Conservation (phyloP, 2,329 filamentous ascomycete genomes). For the Aspergillus proliferans region DNA sequence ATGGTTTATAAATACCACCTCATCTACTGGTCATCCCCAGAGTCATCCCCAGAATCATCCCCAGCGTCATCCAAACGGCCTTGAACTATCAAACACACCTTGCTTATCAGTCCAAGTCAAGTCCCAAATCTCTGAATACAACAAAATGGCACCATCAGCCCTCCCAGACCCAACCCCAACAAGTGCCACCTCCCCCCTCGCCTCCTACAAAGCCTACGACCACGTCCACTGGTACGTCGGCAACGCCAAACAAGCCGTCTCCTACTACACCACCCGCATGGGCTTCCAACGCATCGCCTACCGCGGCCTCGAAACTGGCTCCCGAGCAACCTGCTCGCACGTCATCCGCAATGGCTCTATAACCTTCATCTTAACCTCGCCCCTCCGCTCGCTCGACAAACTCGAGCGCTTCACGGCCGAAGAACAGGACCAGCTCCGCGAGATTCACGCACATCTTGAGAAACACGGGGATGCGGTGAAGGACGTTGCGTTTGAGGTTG, state of each 20-base stretch:
- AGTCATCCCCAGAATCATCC: no score
- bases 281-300: slow-evolving; percentile 81
- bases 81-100: no score
- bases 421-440: slow-evolving; percentile 60
- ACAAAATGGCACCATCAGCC: slow-evolving; percentile 26
- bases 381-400: slow-evolving; percentile 57
- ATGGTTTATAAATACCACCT: no score
- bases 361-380: slow-evolving; percentile 39
- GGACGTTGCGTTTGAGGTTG: slow-evolving; percentile 91
- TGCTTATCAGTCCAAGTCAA: neutral
- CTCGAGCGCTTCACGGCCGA: slow-evolving; percentile 48
- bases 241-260: slow-evolving; percentile 90
- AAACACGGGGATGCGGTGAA: slow-evolving; percentile 90
- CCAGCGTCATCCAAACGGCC: no score
- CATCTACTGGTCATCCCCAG: no score
- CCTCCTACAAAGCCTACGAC: slow-evolving; percentile 70
- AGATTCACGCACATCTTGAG: slow-evolving; percentile 78
- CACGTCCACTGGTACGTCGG: slow-evolving; percentile 95
- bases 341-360: slow-evolving; percentile 49
- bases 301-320: slow-evolving; percentile 80
- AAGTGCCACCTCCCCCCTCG: slow-evolving; percentile 17
- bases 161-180: slow-evolving; percentile 21
- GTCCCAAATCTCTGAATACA: neutral
- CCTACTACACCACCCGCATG: slow-evolving; percentile 81
- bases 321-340: slow-evolving; percentile 72